phyloP scores from a whole-genome alignment of 2,329 filamentous ascomycete species.

The Coleophoma crateriformis region DNA sequence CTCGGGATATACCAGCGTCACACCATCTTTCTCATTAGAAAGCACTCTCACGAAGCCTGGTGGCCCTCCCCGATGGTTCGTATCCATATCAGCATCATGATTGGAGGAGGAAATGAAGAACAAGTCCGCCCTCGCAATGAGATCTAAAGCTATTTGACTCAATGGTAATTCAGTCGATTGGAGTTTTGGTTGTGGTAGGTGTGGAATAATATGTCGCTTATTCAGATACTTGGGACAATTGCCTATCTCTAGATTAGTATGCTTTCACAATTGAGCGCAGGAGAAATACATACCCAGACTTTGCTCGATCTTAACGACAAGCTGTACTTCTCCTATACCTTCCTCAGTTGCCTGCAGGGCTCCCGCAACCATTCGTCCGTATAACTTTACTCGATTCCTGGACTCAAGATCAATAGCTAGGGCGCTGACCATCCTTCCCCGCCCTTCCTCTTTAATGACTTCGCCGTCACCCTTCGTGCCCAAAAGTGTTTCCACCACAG shows the following conservation, averaged over 20 bases:
- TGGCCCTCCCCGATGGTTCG: conserved; percentile 73
- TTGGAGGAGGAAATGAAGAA: conserved; percentile 72
- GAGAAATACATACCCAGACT: conserved; percentile 45
- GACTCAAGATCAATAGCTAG: conserved; percentile 59
- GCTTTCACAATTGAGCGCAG: conserved; percentile 5
- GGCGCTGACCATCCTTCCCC: conserved; percentile 52
- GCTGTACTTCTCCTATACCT: conserved; percentile 31
- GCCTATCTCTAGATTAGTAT: conserved; percentile 31
- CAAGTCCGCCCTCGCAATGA: conserved; percentile 63
- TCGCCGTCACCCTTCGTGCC: conserved; percentile 39
- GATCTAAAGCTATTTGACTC: conserved; percentile 24
- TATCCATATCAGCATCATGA: conserved; percentile 66
- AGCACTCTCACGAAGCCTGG: conserved; percentile 68
- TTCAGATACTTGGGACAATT: conserved; percentile 90
- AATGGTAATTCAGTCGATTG: conserved; percentile 36
- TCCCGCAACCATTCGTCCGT: conserved; percentile 63
- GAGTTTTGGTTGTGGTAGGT: conserved; percentile 46
- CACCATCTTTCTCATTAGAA: conserved; percentile 41
- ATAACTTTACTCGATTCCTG: conserved; percentile 68
- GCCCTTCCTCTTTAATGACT: conserved; percentile 27
- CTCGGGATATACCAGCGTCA: conserved; percentile 66
- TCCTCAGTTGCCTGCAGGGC: conserved; percentile 35
- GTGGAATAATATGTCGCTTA: conserved; percentile 56
- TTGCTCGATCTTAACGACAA: conserved; percentile 66
- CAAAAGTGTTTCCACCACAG: conserved; percentile 61